Base-by-base conservation (phyloP, 176 grass and related monocot species). In the Puccinellia tenuiflora region DNA sequence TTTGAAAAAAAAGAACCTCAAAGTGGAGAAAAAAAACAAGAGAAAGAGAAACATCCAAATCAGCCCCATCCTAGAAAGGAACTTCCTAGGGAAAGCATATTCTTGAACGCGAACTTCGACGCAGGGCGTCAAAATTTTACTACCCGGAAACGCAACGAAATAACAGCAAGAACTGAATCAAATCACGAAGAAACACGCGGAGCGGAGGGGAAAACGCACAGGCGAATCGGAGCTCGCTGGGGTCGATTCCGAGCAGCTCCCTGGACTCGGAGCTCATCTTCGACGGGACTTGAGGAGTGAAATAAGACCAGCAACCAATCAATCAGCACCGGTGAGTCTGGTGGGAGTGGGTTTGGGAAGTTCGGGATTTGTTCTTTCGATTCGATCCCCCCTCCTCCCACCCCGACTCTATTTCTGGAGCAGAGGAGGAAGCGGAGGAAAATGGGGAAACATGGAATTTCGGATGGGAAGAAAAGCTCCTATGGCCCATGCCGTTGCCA, bases 241-340 rank as follows among this genome's bases (percentile, higher is more conserved):
- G 93, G 11, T 96, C 86, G 80, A 96, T 91, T 80, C 89, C 80
- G 7, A 96, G 90, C 83, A 96, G 82, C 61, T 86, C 90, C 38
- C 77, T 88, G 53, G 75, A 5, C 35, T 86, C 86, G 56, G 86
- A 24, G 80, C 43, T 91, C 93, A 96, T 96, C 75, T 68, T 70
- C 9, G 22, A 18, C 14, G 14, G 25, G 11, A 22, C 7, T 53
- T 26, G 11, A 21, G 22, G 25, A n/a, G n/a, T n/a, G n/a, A 26
- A 46, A 29, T 1, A 30, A 14, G 21, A 33, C 22, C 30, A 9
- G 17, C 13, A 45, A 35, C 46, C 53, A 30, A 56, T 50, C 46
- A 34, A 56, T 17, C 68, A 33, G 61, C 24, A n/a, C 61, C 2
- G 69, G 48, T 10, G 54, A 53, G 71, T 47, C 30, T 47, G 24